Evolutionary conservation across 2,329 filamentous ascomycete genomes (phyloP).

Genomic region (Talaromyces sp.): DNA sequence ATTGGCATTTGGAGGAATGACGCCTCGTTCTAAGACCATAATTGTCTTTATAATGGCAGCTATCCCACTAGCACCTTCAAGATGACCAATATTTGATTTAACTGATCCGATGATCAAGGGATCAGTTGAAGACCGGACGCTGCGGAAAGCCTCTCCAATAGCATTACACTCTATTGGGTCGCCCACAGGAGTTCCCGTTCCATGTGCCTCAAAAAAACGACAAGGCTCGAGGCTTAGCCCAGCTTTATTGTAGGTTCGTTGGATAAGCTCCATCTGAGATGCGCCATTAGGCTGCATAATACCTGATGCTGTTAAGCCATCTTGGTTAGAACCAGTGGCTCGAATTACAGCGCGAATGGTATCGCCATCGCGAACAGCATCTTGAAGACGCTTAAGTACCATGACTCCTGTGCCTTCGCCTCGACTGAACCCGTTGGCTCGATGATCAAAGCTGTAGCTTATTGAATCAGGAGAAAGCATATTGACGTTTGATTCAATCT

Average conservation of each 20-base stretch:
- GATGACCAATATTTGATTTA: conserved; percentile 9
- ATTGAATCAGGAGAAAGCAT: conserved; percentile 27
- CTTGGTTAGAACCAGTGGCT: conserved; percentile 24
- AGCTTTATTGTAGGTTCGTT: conserved; percentile 3
- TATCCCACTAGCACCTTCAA: conserved; percentile 35
- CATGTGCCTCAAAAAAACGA: conserved; percentile 4
- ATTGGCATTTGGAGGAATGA: conserved; percentile 3
- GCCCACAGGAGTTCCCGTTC: conserved; percentile 8
- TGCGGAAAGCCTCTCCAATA: not conserved
- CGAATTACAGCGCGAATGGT: conserved; percentile 21
- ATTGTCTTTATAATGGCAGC: conserved; percentile 22
- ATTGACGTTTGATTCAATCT: conserved; percentile 8
- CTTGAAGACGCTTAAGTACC: conserved; percentile 31
- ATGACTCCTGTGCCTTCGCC: conserved; percentile 38
- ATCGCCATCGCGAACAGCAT: conserved; percentile 33
- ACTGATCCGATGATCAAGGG: conserved; percentile 1
- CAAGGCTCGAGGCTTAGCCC: not conserved
- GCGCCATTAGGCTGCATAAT: conserved; percentile 11
- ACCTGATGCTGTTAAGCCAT: conserved; percentile 23
- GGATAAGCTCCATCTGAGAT: conserved; percentile 11
- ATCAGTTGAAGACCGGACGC: not conserved
- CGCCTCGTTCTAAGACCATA: conserved; percentile 2
- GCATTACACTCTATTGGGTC: conserved; percentile 7
- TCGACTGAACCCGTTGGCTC: conserved; percentile 47
- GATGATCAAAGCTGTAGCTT: conserved; percentile 38